Evolutionary conservation across 352 stramenopile genomes (phyloP), one percentile per base, ranked within the genome.

Genomic region (Phytophthora nicotianae): DNA sequence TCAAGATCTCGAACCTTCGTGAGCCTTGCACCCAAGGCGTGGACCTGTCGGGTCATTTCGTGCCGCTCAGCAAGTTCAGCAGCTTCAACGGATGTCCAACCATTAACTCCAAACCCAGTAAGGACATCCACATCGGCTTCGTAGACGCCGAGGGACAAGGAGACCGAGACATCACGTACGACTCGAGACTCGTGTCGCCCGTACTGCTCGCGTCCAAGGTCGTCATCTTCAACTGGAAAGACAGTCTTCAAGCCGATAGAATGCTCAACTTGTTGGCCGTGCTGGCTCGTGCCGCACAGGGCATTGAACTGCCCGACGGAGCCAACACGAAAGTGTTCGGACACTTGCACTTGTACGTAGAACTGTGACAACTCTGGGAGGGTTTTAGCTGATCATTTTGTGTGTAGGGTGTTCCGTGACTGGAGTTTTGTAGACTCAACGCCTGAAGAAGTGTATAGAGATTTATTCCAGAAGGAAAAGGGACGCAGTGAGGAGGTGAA

Each of bases 181-280:
- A 95, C 58, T 95, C 85, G 53, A 66, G 85, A 46, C 71, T 95
- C 20, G 85, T 95, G 56, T 94, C 87, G 21, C 87, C 87, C 2
- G 84, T 95, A 37, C 68, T 95, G 48, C 64, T 95, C n/a, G 65
- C 87, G 19, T 95, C 87, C 20, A 95, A 95, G 51, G 85, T 86
- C 0, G 87, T 95, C 33, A 68, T 95, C n/a, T 95, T 95, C 61
- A 95, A 95, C 68, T 95, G 87, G 87, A 95, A 95, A 60, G 87
- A 96, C 62, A 92, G 83, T 73, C 58, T 96, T 1, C 85, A 96
- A 45, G 80, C 84, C 1, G 87, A 96, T 23, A 84, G 87, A 17
- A 96, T 96, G 59, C 70, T 96, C 19, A 96, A 96, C 26, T 26
- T 96, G 29, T 65, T 96, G 27, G 87, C 85, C 0, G 87, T 96